Percentiles rank a stretch among this genome's conserved stretches.
These are phyloP conservation scores for Lasiodiplodia gonubiensis DNA, from an alignment of 2,329 filamentous ascomycete species.

Conservation along the genomic window DNA sequence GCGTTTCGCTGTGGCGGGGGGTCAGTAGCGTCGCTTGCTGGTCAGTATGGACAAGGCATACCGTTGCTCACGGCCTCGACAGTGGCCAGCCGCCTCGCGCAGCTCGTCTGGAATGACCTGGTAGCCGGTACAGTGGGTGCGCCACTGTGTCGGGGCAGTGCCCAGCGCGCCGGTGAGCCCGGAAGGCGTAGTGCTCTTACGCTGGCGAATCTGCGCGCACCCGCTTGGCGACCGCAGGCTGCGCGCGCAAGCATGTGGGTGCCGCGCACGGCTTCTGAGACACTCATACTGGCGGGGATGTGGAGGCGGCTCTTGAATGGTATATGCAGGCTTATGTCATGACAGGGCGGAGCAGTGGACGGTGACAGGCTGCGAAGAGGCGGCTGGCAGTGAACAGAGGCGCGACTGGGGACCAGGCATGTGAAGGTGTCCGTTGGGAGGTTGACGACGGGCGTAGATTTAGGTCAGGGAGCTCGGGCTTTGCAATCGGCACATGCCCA, in stretches of 20 bases:
- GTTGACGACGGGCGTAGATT: constrained; percentile 3
- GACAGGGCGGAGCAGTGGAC: background rate
- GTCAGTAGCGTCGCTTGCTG: background rate
- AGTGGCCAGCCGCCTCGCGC: constrained; percentile 10
- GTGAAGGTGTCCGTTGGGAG: constrained; percentile 5
- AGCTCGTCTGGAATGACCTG: constrained; percentile 16
- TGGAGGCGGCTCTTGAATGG: background rate
- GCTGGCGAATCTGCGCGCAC: constrained; percentile 12
- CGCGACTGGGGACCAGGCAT: background rate
- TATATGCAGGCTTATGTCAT: constrained; percentile 11
- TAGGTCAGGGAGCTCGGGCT: background rate
- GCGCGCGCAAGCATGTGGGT: constrained; percentile 5
- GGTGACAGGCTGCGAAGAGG: background rate
- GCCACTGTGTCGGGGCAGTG: constrained; percentile 18
- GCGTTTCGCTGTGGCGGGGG: background rate
- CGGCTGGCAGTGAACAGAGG: background rate
- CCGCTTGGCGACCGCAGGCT: constrained; percentile 6
- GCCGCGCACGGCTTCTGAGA: constrained; percentile 20
- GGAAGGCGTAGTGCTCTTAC: constrained; percentile 16
- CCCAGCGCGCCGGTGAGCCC: constrained; percentile 22
- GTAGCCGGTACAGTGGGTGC: constrained; percentile 8
- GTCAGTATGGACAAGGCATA: background rate
- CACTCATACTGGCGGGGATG: constrained; percentile 9
- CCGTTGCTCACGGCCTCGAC: constrained; percentile 24
- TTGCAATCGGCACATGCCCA: constrained; percentile 6